Evolutionary conservation across 805 yeast species (phyloP).

Genomic region (Starmera amethionina): DNA sequence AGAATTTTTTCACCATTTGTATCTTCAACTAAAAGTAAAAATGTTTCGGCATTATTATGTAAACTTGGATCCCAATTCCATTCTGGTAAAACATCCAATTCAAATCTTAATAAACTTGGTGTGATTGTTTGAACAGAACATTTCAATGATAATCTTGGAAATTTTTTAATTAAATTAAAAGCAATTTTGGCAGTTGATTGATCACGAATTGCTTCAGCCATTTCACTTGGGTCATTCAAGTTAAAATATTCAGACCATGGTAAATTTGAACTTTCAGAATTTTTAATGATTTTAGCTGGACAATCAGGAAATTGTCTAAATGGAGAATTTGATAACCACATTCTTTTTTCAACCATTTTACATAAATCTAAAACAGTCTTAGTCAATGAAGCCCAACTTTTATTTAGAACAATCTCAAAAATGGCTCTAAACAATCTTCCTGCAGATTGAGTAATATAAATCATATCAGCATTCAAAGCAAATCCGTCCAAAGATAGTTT

Average conservation of each 20-base stretch:
- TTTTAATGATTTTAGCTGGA: slow-evolving; percentile 59
- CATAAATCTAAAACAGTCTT: slow-evolving; percentile 51
- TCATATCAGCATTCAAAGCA: slow-evolving; percentile 89
- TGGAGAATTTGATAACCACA: slow-evolving; percentile 84
- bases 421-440: slow-evolving; percentile 82
- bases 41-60: slow-evolving; percentile 60
- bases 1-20: slow-evolving; percentile 70
- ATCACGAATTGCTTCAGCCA: slow-evolving; percentile 71
- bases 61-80: slow-evolving; percentile 69
- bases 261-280: slow-evolving; percentile 69
- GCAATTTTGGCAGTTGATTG: slow-evolving; percentile 55
- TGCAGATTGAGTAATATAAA: slow-evolving; percentile 87
- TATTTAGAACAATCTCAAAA: slow-evolving; percentile 61
- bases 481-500: slow-evolving; percentile 70
- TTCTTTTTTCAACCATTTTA: slow-evolving; percentile 68
- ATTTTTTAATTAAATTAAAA: slow-evolving; percentile 51
- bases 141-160: slow-evolving; percentile 57
- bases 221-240: slow-evolving; percentile 57
- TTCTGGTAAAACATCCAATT: slow-evolving; percentile 54
- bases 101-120: slow-evolving; percentile 52
- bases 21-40: slow-evolving; percentile 69
- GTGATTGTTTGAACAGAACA: slow-evolving; percentile 73
- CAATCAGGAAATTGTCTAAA: slow-evolving; percentile 72
- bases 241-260: slow-evolving; percentile 77
- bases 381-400: slow-evolving; percentile 63